Base-by-base conservation (phyloP, 129 eudicot species). In the Artemisia argyi region DNA sequence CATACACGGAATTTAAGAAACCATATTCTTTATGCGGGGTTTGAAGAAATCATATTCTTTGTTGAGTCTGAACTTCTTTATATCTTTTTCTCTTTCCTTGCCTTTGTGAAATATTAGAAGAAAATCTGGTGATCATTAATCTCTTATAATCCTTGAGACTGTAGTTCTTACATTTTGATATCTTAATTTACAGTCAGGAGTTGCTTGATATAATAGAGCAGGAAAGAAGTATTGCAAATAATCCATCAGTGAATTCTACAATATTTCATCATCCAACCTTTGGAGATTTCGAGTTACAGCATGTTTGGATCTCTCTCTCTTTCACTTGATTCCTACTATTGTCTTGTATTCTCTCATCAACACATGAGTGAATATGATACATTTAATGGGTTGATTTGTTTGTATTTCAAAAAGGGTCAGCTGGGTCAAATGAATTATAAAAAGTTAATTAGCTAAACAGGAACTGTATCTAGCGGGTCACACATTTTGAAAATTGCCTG, bases 181-280 rank as follows among this genome's bases (percentile, higher is more conserved):
- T 68, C 19, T 71, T 47, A 26, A 48, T 77, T 69, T 70, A 65
- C 97, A 94, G 99, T 87, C 99, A 94, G 83, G 99, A 94, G 76
- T 79, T 94, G 80, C 90, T 94, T 51, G 97, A 94, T 68, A 91
- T 83, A 44, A 85, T 94, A 66, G 99, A 88, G 84, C 86, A 80
- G 58, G 99, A 90, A 78, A 88, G 89, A 67, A 86, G 79, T 64
- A 78, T 88, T 52, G 83, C 96, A 78, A 75, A 76, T 69, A 88
- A 83, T 75, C 91, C 96, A 15, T 79, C 91, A 3, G 79, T 94
- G 74, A 90, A 88, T 69, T 61, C 96, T 2, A 83, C 99, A 57
- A 90, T 90, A 78, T 90, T 94, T 81, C 99, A 94, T 82, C 96
- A 94, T 80, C 99, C 99, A 30, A 81, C 99, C 53, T 76, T 94